Evolutionary conservation across 805 yeast genomes (phyloP), one percentile per base, ranked within the genome.

Genomic region (Sporopachydermia quercuum): DNA sequence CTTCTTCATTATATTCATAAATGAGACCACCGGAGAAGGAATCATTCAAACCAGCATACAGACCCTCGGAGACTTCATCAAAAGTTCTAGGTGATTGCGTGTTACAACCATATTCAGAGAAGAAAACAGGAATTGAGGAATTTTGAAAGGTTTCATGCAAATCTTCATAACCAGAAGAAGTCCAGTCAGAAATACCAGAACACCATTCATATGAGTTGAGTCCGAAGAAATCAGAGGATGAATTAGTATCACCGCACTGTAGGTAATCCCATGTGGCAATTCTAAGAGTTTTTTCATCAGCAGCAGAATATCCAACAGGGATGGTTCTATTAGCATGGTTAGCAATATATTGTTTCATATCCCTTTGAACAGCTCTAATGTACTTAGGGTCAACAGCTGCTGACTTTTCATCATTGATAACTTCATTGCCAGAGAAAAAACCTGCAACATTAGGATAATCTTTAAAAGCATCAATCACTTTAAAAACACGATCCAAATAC

Each of bases 171-270:
- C 94, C 95, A 2, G 87, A 75, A 4, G 72, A 58, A 15, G 60
- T 45, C 78, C 80, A 84, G 19, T 79, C 72, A 13, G 50, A 44
- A 27, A 60, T 52, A 37, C 84, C 84, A 0, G 94, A 83, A 63
- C 97, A 91, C 97, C 97, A 89, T 45, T 85, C 80, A 60, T 91
- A 91, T 39, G 94, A 84, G 65, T 91, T 89, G 55, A 89, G 73
- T 11, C 96, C 98, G 57, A 81, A 86, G 66, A 89, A 86, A 57
- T 89, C 96, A n/a, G 63, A 49, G 18, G 52, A 55, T 35, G 65
- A 54, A 37, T 37, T 40, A 23, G 41, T 54, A 46, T 72, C 72
- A 38, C 83, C 84, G 65, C 97, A 87, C 58, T 81, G 80, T 54
- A 89, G 68, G 60, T 80, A 89, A 47, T 76, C 74, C 58, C 80